Percentiles rank a stretch among this genome's conserved stretches.
phyloP scores from a whole-genome alignment of 371 early-diverging fungal genomes.

The Lichtheimia corymbifera region DNA sequence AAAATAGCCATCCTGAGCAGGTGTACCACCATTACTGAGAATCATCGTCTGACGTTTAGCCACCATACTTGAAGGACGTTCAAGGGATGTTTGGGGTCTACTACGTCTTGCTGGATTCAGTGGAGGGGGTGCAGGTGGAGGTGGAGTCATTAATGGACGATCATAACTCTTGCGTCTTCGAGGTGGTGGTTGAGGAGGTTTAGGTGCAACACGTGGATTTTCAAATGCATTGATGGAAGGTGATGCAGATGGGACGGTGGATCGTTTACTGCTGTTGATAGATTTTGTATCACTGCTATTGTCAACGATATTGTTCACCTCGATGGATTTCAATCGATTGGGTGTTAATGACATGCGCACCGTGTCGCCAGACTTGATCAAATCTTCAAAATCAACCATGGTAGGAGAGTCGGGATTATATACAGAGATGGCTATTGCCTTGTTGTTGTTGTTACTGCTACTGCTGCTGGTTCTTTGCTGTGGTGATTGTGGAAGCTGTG shows the following conservation, averaged over 20 bases:
- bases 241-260: not conserved
- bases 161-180: too few species aligned
- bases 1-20: constrained; percentile 22
- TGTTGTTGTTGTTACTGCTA: constrained; percentile 3
- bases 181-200: constrained; percentile 25
- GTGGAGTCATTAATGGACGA: too few species aligned
- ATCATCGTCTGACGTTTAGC: constrained; percentile 31
- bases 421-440: constrained; percentile 9
- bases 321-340: constrained; percentile 59
- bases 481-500: not conserved
- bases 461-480: not conserved
- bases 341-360: constrained; percentile 63
- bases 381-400: constrained; percentile 51
- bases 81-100: constrained; percentile 7
- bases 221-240: constrained; percentile 27
- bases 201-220: constrained; percentile 38
- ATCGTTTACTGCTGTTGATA: constrained; percentile 6
- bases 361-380: constrained; percentile 57
- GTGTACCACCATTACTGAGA: constrained; percentile 2
- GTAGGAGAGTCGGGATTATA: constrained; percentile 21
- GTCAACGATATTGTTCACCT: constrained; percentile 17
- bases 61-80: constrained; percentile 28
- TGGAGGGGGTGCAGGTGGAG: constrained; percentile 1
- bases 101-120: not conserved
- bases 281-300: not conserved